Evolutionary conservation across 805 yeast genomes (phyloP).

Genomic region (Metschnikowia kunwiensis): DNA sequence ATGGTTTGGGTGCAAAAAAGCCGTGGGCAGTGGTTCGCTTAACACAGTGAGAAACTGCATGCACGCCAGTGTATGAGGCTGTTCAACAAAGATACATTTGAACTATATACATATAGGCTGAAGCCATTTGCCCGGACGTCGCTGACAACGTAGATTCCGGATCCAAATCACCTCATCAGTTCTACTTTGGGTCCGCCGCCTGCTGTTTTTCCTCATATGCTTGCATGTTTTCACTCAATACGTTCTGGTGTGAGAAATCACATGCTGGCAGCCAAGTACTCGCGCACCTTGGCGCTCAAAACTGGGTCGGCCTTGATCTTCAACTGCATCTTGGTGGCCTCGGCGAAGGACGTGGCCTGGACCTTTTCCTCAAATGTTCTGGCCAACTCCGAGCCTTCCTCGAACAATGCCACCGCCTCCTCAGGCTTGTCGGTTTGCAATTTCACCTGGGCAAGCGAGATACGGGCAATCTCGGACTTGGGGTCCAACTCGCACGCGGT

Average conservation of each 20-base stretch:
- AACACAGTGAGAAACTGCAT: constrained; percentile 5
- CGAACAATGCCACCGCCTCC: constrained; percentile 78
- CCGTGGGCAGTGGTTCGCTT: background rate
- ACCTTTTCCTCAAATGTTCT: constrained; percentile 83
- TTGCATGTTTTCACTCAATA: too few relatives aligned
- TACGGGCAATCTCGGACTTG: constrained; percentile 81
- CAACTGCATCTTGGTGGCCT: constrained; percentile 87
- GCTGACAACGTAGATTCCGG: constrained; percentile 2
- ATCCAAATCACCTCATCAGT: constrained; percentile 2
- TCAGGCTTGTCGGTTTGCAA: constrained; percentile 79
- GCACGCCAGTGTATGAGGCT: background rate
- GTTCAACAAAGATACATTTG: constrained; percentile 2
- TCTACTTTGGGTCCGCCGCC: background rate
- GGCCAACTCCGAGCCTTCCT: constrained; percentile 76
- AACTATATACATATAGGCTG: constrained; percentile 8
- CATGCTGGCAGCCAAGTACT: constrained; percentile 24
- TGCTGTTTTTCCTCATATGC: too few relatives aligned
- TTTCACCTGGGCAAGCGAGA: constrained; percentile 88
- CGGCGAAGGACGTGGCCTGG: constrained; percentile 88
- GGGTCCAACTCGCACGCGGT: constrained; percentile 84
- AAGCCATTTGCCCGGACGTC: constrained; percentile 5
- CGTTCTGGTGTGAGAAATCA: too few relatives aligned
- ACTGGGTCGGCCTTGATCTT: constrained; percentile 69
- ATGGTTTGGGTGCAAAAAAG: constrained; percentile 17
- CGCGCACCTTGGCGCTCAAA: constrained; percentile 59